Percentiles rank a stretch among this genome's conserved stretches.
Conservation (phyloP, 2,329 filamentous ascomycete species). For the Biscogniauxia sp. region DNA sequence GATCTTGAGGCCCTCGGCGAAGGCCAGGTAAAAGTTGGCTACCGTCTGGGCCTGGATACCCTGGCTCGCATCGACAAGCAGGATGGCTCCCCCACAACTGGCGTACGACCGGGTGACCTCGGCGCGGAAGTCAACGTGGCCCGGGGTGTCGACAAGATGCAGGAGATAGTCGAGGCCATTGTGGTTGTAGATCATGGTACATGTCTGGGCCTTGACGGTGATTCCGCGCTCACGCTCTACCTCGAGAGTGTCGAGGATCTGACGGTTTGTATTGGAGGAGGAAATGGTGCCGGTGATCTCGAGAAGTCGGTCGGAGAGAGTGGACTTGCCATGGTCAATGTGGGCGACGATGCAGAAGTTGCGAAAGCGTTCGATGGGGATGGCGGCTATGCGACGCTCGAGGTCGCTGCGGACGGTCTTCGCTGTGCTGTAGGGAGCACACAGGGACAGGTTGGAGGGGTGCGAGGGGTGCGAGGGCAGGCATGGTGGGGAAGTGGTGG, state of each 20-base stretch:
- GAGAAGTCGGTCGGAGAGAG: slow-evolving; percentile 85
- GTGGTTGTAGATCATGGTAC: slow-evolving; percentile 93
- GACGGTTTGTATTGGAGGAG: slow-evolving; percentile 78
- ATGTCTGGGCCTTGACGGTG: slow-evolving; percentile 98
- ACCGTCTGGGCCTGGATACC: slow-evolving; percentile 97
- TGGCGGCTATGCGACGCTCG: slow-evolving; percentile 64
- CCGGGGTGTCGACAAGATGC: slow-evolving; percentile 93
- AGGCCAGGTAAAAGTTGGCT: slow-evolving; percentile 97
- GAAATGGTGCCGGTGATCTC: slow-evolving; percentile 93
- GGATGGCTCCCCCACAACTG: slow-evolving; percentile 86
- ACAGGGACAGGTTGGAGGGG: background rate
- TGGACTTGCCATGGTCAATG: slow-evolving; percentile 98
- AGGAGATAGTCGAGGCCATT: slow-evolving; percentile 85
- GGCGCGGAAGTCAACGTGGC: slow-evolving; percentile 95
- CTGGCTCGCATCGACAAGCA: slow-evolving; percentile 94
- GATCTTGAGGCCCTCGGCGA: slow-evolving; percentile 81
- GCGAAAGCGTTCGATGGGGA: slow-evolving; percentile 76
- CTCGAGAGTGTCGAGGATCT: slow-evolving; percentile 95
- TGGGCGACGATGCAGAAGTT: slow-evolving; percentile 99
- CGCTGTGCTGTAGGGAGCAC: slow-evolving; percentile 22
- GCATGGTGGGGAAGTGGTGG: too few relatives aligned
- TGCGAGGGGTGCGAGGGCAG: background rate
- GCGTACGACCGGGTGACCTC: slow-evolving; percentile 96
- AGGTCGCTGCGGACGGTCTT: slow-evolving; percentile 39
- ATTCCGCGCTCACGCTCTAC: slow-evolving; percentile 95